These are phyloP conservation scores for Scenedesmus sp. DNA, from an alignment of 163 green algal genomes.

Conservation along the genomic window DNA sequence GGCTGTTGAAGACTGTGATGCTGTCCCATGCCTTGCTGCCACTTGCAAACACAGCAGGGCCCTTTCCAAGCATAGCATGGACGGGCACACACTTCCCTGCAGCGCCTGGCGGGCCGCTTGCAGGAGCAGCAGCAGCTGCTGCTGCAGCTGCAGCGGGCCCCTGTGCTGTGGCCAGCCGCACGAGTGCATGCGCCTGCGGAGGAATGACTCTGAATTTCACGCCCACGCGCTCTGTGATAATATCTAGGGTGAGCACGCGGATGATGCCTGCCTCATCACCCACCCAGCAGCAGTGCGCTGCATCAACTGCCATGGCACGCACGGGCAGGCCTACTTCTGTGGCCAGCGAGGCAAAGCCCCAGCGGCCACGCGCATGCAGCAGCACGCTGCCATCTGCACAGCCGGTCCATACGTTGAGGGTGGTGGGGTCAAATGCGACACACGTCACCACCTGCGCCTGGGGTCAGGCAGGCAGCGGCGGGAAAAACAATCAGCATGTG, in stretches of 20 bases:
- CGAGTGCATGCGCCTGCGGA: neutral
- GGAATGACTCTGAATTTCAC: neutral
- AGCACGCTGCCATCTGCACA: conserved; percentile 29
- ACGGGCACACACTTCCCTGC: neutral
- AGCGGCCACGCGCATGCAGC: neutral
- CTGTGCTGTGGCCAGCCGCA: neutral
- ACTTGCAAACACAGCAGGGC: conserved; percentile 1
- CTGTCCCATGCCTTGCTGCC: neutral
- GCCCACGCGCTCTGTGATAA: neutral
- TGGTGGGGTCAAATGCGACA: neutral
- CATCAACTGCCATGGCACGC: conserved; percentile 15
- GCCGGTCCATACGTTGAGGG: conserved; percentile 24
- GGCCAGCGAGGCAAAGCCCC: neutral
- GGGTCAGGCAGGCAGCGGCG: neutral
- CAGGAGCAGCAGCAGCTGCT: conserved; percentile 1
- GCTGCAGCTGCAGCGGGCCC: conserved; percentile 19
- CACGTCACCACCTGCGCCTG: conserved; percentile 15
- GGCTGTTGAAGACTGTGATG: conserved; percentile 25
- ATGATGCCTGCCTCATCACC: conserved; percentile 50
- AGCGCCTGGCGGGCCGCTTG: neutral
- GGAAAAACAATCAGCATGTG: neutral
- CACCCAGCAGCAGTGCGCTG: conserved; percentile 10
- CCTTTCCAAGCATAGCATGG: conserved; percentile 14
- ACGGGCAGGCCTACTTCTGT: conserved; percentile 16
- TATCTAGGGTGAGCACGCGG: conserved; percentile 23